Evolutionary conservation across 345 rosid species (phyloP).

Genomic region (Mercurialis annua): DNA sequence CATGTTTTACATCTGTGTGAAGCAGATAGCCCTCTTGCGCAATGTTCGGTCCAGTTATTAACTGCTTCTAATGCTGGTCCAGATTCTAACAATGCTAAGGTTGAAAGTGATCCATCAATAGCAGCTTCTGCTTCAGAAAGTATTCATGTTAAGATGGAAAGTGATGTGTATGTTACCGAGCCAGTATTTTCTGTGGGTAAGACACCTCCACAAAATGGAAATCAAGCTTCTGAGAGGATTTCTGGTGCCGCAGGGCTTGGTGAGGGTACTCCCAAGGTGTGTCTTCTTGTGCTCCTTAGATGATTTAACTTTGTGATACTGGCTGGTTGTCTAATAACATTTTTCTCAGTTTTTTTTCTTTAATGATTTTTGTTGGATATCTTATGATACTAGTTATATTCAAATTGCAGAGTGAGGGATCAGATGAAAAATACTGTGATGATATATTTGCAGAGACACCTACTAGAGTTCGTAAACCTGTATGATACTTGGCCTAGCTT

Average conservation of each 20-base stretch:
- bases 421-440: conserved; percentile 70
- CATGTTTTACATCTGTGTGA: not conserved
- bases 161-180: conserved; percentile 36
- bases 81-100: conserved; percentile 21
- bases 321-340: not conserved
- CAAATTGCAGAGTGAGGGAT: conserved; percentile 75
- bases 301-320: not conserved
- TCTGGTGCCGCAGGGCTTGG: conserved; percentile 74
- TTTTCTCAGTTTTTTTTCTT: not conserved
- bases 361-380: not conserved
- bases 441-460: conserved; percentile 99
- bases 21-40: conserved; percentile 30
- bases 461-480: conserved; percentile 55
- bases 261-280: conserved; percentile 94
- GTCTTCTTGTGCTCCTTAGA: conserved; percentile 25
- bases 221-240: conserved; percentile 36
- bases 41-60: conserved; percentile 27
- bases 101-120: conserved; percentile 33
- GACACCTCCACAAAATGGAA: conserved; percentile 48
- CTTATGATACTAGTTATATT: conserved; percentile 15
- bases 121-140: conserved; percentile 23
- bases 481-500: conserved; percentile 21
- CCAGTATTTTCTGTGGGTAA: conserved; percentile 51
- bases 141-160: conserved; percentile 27
- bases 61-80: conserved; percentile 22